Evolutionary conservation across 2,329 filamentous ascomycete species (phyloP), one percentile per base, ranked within the genome.

Genomic region (Pseudogymnoascus sp.): DNA sequence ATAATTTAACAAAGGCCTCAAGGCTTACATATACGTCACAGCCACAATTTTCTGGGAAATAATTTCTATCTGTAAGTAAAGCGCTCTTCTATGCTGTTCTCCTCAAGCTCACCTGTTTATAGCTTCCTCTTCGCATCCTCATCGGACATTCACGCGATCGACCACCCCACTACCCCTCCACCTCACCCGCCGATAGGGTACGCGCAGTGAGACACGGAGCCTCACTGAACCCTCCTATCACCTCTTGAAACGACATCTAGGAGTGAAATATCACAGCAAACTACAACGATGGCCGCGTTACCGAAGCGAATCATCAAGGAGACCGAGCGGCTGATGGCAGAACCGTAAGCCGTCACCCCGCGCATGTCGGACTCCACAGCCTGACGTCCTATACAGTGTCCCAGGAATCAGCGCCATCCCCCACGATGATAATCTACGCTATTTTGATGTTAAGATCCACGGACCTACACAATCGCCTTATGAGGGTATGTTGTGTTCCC

Each of bases 301-400:
- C 93, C 95, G 33, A 99, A 99, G 83, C 85, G 95, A 74, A 99
- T 99, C 73, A 85, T 97, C 74, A 99, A 99, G 80, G 96, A 99
- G 84, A 99, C 95, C 19, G 93, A 99, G 80, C 88, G 95, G 73
- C 84, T 99, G 70, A 93, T 96, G 86, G 90, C 91, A 67, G 95
- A 99, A 78, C 95, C 95, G 91, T 96, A 83, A 77, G 90, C 74
- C 50, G 59, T 59, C 60, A 31, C 23, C 53, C 35, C 59, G 56
- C 56, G 63, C 56, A 50, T 40, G 38, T n/a, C 10, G 15, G 62
- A 23, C 31, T 42, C 15, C 59, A 72, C 64, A 64, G 59, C 29
- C 65, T 66, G 46, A 62, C 60, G 46, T 42, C 50, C 19, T 59
- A 66, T 65, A 60, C 72, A 97, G 93, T 67, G 95, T 99, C 33